Conservation (phyloP, 208 protist genomes). For the Vickermania ingenoplastis region DNA sequence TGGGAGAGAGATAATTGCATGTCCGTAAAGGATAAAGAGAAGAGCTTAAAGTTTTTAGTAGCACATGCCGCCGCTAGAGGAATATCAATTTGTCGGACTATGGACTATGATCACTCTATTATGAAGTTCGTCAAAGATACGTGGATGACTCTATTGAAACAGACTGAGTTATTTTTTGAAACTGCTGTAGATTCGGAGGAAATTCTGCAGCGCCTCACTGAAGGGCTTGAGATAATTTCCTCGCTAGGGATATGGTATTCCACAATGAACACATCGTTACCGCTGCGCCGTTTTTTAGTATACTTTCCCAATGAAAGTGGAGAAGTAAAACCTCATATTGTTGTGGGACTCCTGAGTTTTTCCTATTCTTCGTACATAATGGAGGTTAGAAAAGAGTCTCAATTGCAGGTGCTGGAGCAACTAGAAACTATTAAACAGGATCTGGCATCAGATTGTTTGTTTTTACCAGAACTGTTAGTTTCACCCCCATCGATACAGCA, state of each 20-base stretch:
- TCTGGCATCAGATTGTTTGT: conserved; percentile 32
- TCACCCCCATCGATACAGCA: too few species aligned
- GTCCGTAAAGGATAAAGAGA: not conserved
- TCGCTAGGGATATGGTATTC: conserved; percentile 65
- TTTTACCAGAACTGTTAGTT: conserved; percentile 44
- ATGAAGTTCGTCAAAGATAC: not conserved
- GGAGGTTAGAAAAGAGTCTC: conserved; percentile 32
- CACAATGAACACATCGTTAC: conserved; percentile 42
- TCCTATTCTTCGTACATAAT: conserved; percentile 73
- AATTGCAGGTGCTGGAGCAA: conserved; percentile 30
- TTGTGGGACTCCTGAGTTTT: conserved; percentile 54
- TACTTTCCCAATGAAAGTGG: conserved; percentile 26
- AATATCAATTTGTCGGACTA: not conserved
- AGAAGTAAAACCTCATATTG: conserved; percentile 27
- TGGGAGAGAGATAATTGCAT: not conserved
- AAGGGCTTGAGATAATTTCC: conserved; percentile 59
- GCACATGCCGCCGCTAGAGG: not conserved
- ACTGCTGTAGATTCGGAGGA: not conserved
- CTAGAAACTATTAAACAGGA: conserved; percentile 34
- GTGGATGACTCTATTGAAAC: conserved; percentile 6
- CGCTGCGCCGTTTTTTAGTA: conserved; percentile 53
- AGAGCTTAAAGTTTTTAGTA: not conserved
- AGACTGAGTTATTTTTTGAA: not conserved
- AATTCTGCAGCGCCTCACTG: conserved; percentile 13
- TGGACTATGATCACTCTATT: not conserved